Evolutionary conservation across 306 rosid genomes (phyloP), one percentile per base, ranked within the genome.

Genomic region (Mucuna pruriens): DNA sequence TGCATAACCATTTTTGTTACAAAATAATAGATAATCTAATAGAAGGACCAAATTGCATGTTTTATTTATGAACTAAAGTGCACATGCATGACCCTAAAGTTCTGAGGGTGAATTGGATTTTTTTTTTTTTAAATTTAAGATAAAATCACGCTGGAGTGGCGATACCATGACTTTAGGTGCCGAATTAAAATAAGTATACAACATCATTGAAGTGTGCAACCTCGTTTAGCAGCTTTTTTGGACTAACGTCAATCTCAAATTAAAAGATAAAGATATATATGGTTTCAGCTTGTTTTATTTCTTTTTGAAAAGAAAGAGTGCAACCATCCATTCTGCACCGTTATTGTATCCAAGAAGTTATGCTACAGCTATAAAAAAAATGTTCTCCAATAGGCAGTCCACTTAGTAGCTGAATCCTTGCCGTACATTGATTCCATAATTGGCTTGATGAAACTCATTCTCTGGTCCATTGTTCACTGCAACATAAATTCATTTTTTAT

Each of bases 241-340:
- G 45, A 25, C 3, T 0, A 45, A 45, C 0, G 49, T 44, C 51
- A 38, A 36, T 61, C 25, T 19, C 9, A 66, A 48, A 71, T 54
- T 16, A 63, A 61, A 62, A 60, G 60, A 65, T 69, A n/a, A n/a
- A n/a, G n/a, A n/a, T n/a, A n/a, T n/a, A n/a, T n/a, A 25, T 36
- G 3, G 11, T 71, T 67, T 51, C 19, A 7, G 74, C 39, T 62
- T 31, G 57, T 39, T 64, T 90, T 74, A 88, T 74, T 87, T 91
- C 94, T 88, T 95, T 79, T 88, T 88, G 86, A 95, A 90, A 15
- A 95, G 88, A 81, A 90, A 93, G 70, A 58, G 95, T 34, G 86
- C 86, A 64, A 95, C 93, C 97, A 95, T 93, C 99, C 91, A 95
- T 86, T 95, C 99, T 87, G 91, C 98, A 23, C 97, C 99, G 16